Conservation (phyloP, 371 early-diverging fungal species). For the Mortierella sp. region DNA sequence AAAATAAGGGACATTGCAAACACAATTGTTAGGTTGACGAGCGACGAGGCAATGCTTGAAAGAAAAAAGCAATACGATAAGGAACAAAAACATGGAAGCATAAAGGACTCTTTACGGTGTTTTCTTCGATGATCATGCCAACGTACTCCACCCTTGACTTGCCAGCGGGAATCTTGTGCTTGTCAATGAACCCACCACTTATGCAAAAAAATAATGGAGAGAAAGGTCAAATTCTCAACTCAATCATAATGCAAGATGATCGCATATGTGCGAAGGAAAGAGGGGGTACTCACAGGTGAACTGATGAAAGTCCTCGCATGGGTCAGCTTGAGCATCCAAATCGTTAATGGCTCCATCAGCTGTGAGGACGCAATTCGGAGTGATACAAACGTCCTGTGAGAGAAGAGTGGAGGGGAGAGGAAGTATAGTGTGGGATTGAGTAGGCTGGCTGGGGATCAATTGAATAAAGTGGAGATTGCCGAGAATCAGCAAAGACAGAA, state of each 20-base stretch:
- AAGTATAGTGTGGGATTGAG: not conserved
- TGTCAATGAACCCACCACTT: slow-evolving; percentile 65
- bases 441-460: not conserved
- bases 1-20: too few species aligned
- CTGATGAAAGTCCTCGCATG: slow-evolving; percentile 68
- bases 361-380: slow-evolving; percentile 71
- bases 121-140: slow-evolving; percentile 57
- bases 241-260: not conserved
- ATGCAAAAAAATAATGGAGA: not conserved
- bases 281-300: slow-evolving; percentile 63
- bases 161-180: slow-evolving; percentile 65
- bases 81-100: not conserved
- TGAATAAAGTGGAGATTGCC: too few species aligned
- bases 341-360: slow-evolving; percentile 67
- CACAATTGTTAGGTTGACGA: too few species aligned
- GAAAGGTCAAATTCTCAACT: not conserved
- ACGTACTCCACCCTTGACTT: slow-evolving; percentile 60
- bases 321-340: slow-evolving; percentile 61
- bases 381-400: slow-evolving; percentile 61
- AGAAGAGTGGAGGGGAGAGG: not conserved
- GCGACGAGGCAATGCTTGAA: not conserved
- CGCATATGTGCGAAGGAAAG: too few species aligned
- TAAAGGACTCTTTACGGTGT: slow-evolving; percentile 59
- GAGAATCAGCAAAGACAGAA: too few species aligned
- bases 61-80: not conserved